These are phyloP conservation scores for Stagonosporopsis cucurbitacearum DNA, from an alignment of 2,329 filamentous ascomycete species.

Conservation along the genomic window DNA sequence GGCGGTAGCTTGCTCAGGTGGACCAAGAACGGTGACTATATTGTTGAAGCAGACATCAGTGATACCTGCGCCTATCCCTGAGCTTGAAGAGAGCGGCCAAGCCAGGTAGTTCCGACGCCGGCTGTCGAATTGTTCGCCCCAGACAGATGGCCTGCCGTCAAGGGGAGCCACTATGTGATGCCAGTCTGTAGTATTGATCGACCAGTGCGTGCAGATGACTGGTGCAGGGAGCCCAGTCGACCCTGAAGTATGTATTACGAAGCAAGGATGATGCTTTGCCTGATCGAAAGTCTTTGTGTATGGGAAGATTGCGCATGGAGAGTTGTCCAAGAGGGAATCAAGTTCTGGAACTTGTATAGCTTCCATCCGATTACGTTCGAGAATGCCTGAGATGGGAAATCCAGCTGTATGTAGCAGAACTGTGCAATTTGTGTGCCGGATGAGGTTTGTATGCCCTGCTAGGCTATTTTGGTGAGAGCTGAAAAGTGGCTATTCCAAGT, in stretches of 20 bases:
- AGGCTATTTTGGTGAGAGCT: slow-evolving; percentile 38
- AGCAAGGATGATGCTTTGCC: slow-evolving; percentile 39
- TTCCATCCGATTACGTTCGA: slow-evolving; percentile 34
- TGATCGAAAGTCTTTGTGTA: slow-evolving; percentile 40
- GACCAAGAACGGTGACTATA: slow-evolving; percentile 28
- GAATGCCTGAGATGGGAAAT: slow-evolving; percentile 30
- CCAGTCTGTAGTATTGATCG: slow-evolving; percentile 23
- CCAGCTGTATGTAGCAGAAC: slow-evolving; percentile 37
- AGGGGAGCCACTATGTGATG: slow-evolving; percentile 29
- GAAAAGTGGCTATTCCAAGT: slow-evolving; percentile 27
- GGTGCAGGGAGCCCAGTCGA: slow-evolving; percentile 50
- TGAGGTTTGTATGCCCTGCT: slow-evolving; percentile 34
- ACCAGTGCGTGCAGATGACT: slow-evolving; percentile 40
- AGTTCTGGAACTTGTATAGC: slow-evolving; percentile 35
- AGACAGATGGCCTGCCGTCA: slow-evolving; percentile 28
- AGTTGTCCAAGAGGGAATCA: slow-evolving; percentile 29
- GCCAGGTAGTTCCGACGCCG: slow-evolving; percentile 26
- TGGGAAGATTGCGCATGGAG: slow-evolving; percentile 24
- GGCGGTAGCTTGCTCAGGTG: slow-evolving; percentile 22
- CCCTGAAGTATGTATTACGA: slow-evolving; percentile 48
- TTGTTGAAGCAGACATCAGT: slow-evolving; percentile 25
- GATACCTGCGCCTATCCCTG: slow-evolving; percentile 25
- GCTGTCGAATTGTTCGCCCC: slow-evolving; percentile 15
- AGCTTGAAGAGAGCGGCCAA: slow-evolving; percentile 29
- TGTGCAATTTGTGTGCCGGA: slow-evolving; percentile 34